Evolutionary conservation across 2,329 filamentous ascomycete species (phyloP).

Genomic region (Pseudogymnoascus sp.): DNA sequence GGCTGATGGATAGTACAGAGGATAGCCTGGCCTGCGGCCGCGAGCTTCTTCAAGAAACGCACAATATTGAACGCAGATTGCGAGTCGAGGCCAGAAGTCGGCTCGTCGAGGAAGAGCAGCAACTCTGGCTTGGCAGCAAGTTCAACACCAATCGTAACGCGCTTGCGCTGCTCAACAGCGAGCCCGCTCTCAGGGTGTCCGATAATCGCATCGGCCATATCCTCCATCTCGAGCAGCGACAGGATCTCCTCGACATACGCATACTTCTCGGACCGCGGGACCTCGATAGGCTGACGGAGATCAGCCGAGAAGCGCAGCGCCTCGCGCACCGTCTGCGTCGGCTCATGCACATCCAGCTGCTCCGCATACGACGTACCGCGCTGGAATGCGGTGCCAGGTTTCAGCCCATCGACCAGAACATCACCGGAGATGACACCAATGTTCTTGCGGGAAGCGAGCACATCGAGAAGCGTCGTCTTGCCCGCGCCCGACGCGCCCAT

Average conservation of each 20-base stretch:
- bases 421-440: constrained; percentile 85
- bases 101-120: constrained; percentile 56
- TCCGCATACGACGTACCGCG: constrained; percentile 71
- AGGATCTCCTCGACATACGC: constrained; percentile 77
- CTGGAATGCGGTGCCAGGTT: constrained; percentile 75
- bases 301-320: constrained; percentile 83
- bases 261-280: constrained; percentile 68
- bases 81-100: constrained; percentile 54
- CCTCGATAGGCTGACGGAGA: constrained; percentile 71
- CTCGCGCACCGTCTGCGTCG: constrained; percentile 79
- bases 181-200: constrained; percentile 55
- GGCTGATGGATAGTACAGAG: constrained; percentile 52
- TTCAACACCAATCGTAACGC: constrained; percentile 54
- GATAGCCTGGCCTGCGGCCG: constrained; percentile 46
- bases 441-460: constrained; percentile 74
- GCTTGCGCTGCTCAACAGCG: constrained; percentile 56
- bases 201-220: constrained; percentile 59
- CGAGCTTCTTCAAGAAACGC: constrained; percentile 54
- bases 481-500: constrained; percentile 64
- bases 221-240: constrained; percentile 56
- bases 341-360: constrained; percentile 83
- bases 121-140: constrained; percentile 50
- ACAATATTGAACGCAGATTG: constrained; percentile 59
- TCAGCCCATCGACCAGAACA: constrained; percentile 61
- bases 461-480: constrained; percentile 82